Conservation (phyloP, 1,284 basidiomycete genomes). For the Ganoderma resinaceum region DNA sequence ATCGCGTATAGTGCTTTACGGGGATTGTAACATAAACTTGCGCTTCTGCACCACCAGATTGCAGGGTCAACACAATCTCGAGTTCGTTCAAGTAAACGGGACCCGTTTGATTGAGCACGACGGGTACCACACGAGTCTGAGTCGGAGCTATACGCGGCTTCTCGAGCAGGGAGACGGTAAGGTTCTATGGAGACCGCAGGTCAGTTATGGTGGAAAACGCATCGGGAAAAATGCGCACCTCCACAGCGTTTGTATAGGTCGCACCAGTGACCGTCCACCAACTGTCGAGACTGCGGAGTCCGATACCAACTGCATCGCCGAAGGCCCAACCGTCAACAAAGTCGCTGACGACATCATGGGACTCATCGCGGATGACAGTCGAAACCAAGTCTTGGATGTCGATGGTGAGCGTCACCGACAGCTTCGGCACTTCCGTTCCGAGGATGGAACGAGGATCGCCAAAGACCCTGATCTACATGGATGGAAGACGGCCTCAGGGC, state of each 20-base stretch:
- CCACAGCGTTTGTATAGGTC: slow-evolving; percentile 20
- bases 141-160: slow-evolving; percentile 59
- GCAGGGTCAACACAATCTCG: slow-evolving; percentile 45
- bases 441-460: slow-evolving; percentile 64
- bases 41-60: slow-evolving; percentile 25
- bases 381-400: slow-evolving; percentile 42
- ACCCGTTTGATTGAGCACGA: slow-evolving; percentile 51
- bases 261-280: slow-evolving; percentile 56
- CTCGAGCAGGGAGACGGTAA: slow-evolving; percentile 44
- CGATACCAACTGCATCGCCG: slow-evolving; percentile 70
- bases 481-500: slow-evolving; percentile 1
- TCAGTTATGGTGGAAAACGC: neutral
- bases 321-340: slow-evolving; percentile 75
- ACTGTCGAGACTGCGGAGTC: slow-evolving; percentile 57
- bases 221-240: slow-evolving; percentile 14
- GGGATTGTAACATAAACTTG: slow-evolving; percentile 46
- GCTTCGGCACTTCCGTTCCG: slow-evolving; percentile 51
- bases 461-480: slow-evolving; percentile 73
- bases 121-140: slow-evolving; percentile 65
- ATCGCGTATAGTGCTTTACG: slow-evolving; percentile 50
- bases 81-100: slow-evolving; percentile 39
- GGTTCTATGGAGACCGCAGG: neutral
- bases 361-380: slow-evolving; percentile 47
- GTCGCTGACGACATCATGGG: slow-evolving; percentile 65
- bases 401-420: slow-evolving; percentile 56